Percentiles rank a stretch among this genome's conserved stretches.
Conservation (phyloP, 1,284 basidiomycete species). For the Sanghuangporus sanghuang region DNA sequence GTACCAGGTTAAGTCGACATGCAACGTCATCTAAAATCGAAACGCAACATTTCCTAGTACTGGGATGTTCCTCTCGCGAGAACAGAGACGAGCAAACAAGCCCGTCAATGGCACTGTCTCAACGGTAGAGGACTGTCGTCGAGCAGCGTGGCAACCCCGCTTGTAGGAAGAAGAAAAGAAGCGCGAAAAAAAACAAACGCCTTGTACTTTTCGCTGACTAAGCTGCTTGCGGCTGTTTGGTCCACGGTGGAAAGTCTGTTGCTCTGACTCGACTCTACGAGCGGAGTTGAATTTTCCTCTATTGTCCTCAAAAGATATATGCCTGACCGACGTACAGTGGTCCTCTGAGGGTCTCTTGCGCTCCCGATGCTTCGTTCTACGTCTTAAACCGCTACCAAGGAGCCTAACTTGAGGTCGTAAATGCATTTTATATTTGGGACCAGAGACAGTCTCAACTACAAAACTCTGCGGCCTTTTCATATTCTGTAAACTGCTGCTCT, state of each 20-base stretch:
- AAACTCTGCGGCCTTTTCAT: not conserved
- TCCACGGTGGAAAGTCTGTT: not conserved
- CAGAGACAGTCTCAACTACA: not conserved
- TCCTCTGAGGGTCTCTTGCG: not conserved
- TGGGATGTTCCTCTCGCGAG: conserved; percentile 17
- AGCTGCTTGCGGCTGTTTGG: conserved; percentile 1
- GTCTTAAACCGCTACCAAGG: too few species aligned
- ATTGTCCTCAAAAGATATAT: conserved; percentile 2
- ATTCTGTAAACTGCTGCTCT: not conserved
- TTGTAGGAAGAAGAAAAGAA: conserved; percentile 3
- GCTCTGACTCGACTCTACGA: not conserved
- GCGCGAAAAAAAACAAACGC: not conserved
- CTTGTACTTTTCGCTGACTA: conserved; percentile 10
- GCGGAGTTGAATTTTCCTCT: not conserved
- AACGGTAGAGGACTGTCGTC: conserved; percentile 16
- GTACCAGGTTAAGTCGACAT: conserved; percentile 20
- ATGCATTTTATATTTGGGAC: too few species aligned
- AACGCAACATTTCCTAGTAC: conserved; percentile 21
- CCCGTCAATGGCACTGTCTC: conserved; percentile 19
- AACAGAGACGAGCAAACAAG: conserved; percentile 1
- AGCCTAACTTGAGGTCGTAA: too few species aligned
- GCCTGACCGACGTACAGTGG: not conserved
- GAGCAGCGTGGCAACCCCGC: conserved; percentile 20
- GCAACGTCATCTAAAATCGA: conserved; percentile 14
- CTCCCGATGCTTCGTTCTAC: not conserved